Percentiles rank a stretch among this genome's conserved stretches.
Conservation (phyloP, 78 protist genomes). For the Dictyostelium firmibasis region DNA sequence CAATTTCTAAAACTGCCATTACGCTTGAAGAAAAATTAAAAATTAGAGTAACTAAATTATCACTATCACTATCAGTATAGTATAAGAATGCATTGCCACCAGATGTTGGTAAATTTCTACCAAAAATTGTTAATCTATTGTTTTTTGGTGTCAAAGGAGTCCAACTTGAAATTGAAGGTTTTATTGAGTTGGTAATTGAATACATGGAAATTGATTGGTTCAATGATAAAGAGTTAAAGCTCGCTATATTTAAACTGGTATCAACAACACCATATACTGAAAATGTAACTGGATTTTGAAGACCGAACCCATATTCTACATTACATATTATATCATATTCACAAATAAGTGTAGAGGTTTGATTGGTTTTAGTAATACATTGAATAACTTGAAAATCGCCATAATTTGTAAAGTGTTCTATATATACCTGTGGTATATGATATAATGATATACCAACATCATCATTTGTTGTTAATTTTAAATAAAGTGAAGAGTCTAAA, state of each 20-base stretch:
- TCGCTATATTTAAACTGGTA: neutral
- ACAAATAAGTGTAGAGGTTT: neutral
- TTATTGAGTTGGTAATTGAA: neutral
- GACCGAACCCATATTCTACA: neutral
- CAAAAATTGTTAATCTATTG: neutral
- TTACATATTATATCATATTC: neutral
- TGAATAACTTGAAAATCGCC: neutral
- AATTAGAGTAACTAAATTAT: neutral
- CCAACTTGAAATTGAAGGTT: neutral
- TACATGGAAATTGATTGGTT: neutral
- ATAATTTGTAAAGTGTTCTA: neutral
- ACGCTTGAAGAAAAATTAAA: neutral
- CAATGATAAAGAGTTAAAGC: neutral
- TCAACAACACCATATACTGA: constrained; percentile 16
- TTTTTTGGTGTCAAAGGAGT: neutral
- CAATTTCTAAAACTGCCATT: neutral
- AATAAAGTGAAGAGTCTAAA: neutral
- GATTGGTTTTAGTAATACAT: neutral
- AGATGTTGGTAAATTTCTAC: neutral
- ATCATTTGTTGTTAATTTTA: neutral
- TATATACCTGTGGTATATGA: neutral
- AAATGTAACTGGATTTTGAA: neutral
- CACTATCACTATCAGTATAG: neutral
- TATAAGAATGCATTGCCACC: neutral
- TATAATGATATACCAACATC: neutral